phyloP scores from a whole-genome alignment of 2,329 filamentous ascomycete genomes.

The Neonectria neomacrospora region DNA sequence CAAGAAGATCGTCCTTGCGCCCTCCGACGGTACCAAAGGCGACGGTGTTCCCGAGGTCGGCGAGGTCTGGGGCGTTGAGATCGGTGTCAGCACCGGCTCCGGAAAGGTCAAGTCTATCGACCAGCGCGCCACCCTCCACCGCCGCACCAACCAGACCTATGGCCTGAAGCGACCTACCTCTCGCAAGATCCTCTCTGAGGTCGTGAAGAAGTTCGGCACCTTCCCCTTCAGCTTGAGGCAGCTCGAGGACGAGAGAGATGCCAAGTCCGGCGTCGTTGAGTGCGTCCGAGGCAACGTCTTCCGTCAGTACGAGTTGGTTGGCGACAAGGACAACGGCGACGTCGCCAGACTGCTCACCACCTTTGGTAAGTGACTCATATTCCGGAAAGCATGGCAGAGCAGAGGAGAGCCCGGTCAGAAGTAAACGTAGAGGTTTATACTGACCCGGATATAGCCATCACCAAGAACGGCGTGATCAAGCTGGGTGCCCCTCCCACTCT shows the following conservation, averaged over 20 bases:
- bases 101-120: constrained; percentile 95
- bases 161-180: constrained; percentile 94
- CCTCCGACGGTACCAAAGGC: constrained; percentile 87
- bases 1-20: constrained; percentile 97
- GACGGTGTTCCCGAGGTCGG: constrained; percentile 89
- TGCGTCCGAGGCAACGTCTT: constrained; percentile 93
- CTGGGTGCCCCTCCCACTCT: constrained; percentile 79
- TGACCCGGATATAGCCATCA: constrained; percentile 74
- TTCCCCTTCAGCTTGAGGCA: constrained; percentile 99
- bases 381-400: background rate
- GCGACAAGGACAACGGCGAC: constrained; percentile 87
- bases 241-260: constrained; percentile 94
- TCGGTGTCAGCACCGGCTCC: constrained; percentile 88
- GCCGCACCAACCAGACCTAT: constrained; percentile 91
- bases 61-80: constrained; percentile 98
- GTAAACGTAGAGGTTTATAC: background rate
- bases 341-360: constrained; percentile 92
- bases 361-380: constrained; percentile 75
- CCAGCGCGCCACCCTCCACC: constrained; percentile 90
- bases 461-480: constrained; percentile 95
- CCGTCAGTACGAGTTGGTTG: constrained; percentile 94
- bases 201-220: constrained; percentile 95
- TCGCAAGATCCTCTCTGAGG: constrained; percentile 90
- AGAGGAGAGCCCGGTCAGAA: background rate
- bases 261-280: constrained; percentile 95